Evolutionary conservation across 2,329 filamentous ascomycete species (phyloP).

Genomic region (Fusarium equiseti): DNA sequence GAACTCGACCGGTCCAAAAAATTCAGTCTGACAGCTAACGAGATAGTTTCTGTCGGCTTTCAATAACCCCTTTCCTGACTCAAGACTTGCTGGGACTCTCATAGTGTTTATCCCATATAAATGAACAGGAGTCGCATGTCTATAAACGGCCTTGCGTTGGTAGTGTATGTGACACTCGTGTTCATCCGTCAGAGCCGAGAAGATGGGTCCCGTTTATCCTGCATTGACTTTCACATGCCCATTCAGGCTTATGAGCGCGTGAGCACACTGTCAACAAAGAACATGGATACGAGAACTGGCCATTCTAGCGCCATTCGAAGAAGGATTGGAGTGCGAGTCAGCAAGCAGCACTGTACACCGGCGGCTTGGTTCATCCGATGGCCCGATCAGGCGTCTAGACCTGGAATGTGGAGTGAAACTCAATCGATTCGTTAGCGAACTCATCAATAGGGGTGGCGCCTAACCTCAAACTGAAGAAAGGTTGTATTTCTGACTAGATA

Average conservation of each 20-base stretch:
- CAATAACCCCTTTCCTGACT: conserved; percentile 26
- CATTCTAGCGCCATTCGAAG: conserved; percentile 10
- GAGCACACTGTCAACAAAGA: conserved; percentile 26
- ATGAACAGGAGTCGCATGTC: not conserved
- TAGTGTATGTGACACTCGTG: conserved; percentile 8
- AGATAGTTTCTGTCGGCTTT: conserved; percentile 9
- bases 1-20: conserved; percentile 11
- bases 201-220: conserved; percentile 20
- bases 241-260: conserved; percentile 34
- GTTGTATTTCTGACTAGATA: not conserved
- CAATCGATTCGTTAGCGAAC: not conserved
- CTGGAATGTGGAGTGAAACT: conserved; percentile 36
- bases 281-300: conserved; percentile 35
- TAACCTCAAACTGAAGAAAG: not conserved
- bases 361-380: conserved; percentile 32
- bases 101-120: not conserved
- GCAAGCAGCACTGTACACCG: conserved; percentile 11
- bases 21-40: conserved; percentile 29
- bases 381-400: conserved; percentile 1
- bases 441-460: not conserved
- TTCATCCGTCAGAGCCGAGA: conserved; percentile 38
- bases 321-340: not conserved
- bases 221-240: conserved; percentile 34
- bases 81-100: not conserved
- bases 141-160: conserved; percentile 5